Base-by-base conservation (phyloP, 2,329 filamentous ascomycete genomes). In the Botrytis galanthina region DNA sequence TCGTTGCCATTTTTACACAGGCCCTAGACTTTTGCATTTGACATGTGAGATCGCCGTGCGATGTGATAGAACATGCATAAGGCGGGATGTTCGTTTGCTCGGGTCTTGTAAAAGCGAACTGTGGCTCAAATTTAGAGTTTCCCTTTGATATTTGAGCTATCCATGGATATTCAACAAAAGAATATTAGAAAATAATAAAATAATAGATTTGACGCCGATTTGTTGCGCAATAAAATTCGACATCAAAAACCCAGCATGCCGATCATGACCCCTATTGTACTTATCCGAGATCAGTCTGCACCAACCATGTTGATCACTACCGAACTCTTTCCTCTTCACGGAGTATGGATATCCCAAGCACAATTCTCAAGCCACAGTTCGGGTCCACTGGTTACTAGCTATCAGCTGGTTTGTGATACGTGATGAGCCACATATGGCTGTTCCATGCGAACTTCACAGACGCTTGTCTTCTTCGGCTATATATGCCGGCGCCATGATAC, bases 191-290 rank as follows among this genome's bases (percentile, higher is more conserved):
- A 29, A 29, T 4, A 8, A 8, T 29, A 32, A 8, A 5, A 18
- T n/a, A 1, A n/a, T 18, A n/a, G 7, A n/a, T 5, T 20, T n/a
- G 48, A n/a, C 12, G 26, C 37, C n/a, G 46, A 14, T 29, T 54
- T 22, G 29, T 37, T 32, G 35, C 6, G 32, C 26, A 16, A n/a
- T 4, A 14, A 51, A 16, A 37, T 22, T 18, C 51, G n/a, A 57
- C 16, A 20, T n/a, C 6, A 3, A 37, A 35, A 37, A 32, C 9
- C 22, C 14, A 57, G n/a, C 4, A 37, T 22, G 64, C 10, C 35
- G 64, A 68, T 68, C 64, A 68, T 68, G n/a, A 6, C 64, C 64
- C 64, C 64, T 68, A 68, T 57, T 39, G 46, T 29, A 29, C 64
- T 57, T 39, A 68, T 57, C 64, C 64, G 48, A 68, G 64, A 42